Evolutionary conservation across 164 flowering plant genomes (phyloP), one percentile per base, ranked within the genome.

Genomic region (Stephania yunnanensis): DNA sequence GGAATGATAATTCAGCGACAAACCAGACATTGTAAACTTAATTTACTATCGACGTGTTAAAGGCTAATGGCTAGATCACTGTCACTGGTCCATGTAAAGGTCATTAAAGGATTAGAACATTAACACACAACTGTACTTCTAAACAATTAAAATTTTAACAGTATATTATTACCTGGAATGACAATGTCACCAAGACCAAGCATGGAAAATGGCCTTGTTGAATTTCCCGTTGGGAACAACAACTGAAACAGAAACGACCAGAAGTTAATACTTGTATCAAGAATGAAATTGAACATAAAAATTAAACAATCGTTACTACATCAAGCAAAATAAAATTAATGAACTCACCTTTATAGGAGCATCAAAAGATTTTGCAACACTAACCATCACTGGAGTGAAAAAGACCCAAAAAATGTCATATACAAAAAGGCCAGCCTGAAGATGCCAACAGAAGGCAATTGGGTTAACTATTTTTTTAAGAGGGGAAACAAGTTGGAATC

Each of bases 321-420:
- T 69, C 46, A 69, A 69, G 46, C 72, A 25, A 46, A 46, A 77
- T 67, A 36, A 63, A 69, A 17, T n/a, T 8, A 44, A 29, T 72
- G 22, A 70, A 84, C 88, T 78, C 7, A 96, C 98, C 99, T 94
- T 96, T 78, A 94, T 96, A 31, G 99, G 99, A 68, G 99, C 99
- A 82, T 96, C 99, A 81, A 96, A 96, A 72, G 99, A 96, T 84
- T 94, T 96, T 46, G 99, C 99, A 77, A 96, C 99, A 78, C 98
- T 96, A 76, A 96, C 97, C 99, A 96, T 96, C 78, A 96, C 99
- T 6, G 99, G 99, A 30, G 98, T 96, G 78, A 96, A 94, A 83
- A 96, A 96, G 67, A 96, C 99, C 98, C 99, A 94, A 83, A 96
- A 96, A 55, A 96, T 94, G 84, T 96, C 99, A 80, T 96, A 96